Evolutionary conservation across 2,329 filamentous ascomycete genomes (phyloP).

Genomic region (Cordyceps cicadae): DNA sequence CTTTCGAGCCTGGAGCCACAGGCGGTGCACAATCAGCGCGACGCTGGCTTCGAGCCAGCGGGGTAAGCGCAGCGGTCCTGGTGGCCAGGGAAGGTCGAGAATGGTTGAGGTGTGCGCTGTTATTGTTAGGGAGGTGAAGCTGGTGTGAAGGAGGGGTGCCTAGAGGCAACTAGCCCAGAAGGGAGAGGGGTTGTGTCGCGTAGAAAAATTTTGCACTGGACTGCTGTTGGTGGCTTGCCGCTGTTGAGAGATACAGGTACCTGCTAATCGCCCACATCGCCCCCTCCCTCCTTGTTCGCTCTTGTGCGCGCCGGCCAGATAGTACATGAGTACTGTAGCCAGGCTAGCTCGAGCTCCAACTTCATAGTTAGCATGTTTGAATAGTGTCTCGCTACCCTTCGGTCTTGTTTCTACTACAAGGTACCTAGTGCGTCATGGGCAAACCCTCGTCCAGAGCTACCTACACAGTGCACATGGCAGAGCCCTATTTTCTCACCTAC

Average conservation of each 20-base stretch:
- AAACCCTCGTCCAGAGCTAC: neutral
- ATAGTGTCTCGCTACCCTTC: neutral
- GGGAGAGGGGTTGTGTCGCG: neutral
- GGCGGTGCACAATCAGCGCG: conserved; percentile 22
- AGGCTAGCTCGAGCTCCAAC: too few relatives aligned
- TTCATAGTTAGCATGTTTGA: too few relatives aligned
- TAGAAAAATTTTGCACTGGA: conserved; percentile 1
- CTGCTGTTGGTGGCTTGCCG: neutral
- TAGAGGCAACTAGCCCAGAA: neutral
- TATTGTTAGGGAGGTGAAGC: neutral
- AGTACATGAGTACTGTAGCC: too few relatives aligned
- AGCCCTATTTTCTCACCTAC: too few relatives aligned
- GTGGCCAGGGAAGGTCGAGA: neutral
- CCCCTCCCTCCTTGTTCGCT: neutral
- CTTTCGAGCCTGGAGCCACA: conserved; percentile 16
- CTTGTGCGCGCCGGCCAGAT: too few relatives aligned
- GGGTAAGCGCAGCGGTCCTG: too few relatives aligned
- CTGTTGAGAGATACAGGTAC: neutral
- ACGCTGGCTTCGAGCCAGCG: too few relatives aligned
- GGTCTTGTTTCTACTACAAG: too few relatives aligned
- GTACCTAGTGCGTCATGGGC: neutral
- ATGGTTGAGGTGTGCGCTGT: neutral
- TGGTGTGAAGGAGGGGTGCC: neutral
- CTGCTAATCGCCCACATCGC: neutral
- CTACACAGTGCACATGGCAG: too few relatives aligned